Evolutionary conservation across 495 filamentous ascomycete species (phyloP).

Genomic region (Penicillium cinerascens): DNA sequence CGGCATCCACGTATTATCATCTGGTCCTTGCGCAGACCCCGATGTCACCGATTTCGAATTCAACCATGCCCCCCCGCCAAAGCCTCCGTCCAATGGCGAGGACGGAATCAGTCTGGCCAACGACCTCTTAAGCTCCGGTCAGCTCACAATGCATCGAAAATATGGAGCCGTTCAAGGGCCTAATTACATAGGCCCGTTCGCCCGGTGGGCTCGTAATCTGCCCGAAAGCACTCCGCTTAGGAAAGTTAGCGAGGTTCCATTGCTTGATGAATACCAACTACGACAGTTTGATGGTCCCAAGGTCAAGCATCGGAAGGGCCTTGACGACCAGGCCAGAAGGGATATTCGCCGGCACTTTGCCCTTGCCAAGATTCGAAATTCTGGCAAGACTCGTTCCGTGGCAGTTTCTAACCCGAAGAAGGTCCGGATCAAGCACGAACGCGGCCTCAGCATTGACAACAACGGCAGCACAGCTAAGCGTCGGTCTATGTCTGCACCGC

Average conservation of each 20-base stretch:
- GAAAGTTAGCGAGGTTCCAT: slow-evolving; percentile 13
- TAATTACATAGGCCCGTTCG: slow-evolving; percentile 44
- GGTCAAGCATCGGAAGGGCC: slow-evolving; percentile 15
- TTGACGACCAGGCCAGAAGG: slow-evolving; percentile 16
- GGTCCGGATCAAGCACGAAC: neutral
- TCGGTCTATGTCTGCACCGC: neutral
- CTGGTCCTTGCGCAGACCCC: slow-evolving; percentile 27
- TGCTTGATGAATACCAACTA: slow-evolving; percentile 19
- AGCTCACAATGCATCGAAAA: slow-evolving; percentile 36
- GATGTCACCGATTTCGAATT: slow-evolving; percentile 19
- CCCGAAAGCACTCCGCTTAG: slow-evolving; percentile 13
- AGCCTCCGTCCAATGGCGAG: slow-evolving; percentile 7
- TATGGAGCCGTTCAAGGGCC: slow-evolving; percentile 47
- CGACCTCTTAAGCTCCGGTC: slow-evolving; percentile 30
- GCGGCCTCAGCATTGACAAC: slow-evolving; percentile 3
- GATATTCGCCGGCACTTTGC: slow-evolving; percentile 20
- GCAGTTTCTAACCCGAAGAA: too few species aligned
- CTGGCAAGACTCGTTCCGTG: neutral
- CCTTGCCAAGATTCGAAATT: slow-evolving; percentile 29
- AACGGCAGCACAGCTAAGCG: neutral
- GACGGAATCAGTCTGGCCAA: slow-evolving; percentile 27
- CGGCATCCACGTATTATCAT: slow-evolving; percentile 63
- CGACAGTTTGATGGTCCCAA: slow-evolving; percentile 31
- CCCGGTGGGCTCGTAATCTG: slow-evolving; percentile 34
- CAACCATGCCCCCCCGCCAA: slow-evolving; percentile 11